A percentile compares a stretch with the other conserved stretches of the same genome.
Conservation (phyloP, 768 basidiomycete species). For the Amylocystis lapponica region DNA sequence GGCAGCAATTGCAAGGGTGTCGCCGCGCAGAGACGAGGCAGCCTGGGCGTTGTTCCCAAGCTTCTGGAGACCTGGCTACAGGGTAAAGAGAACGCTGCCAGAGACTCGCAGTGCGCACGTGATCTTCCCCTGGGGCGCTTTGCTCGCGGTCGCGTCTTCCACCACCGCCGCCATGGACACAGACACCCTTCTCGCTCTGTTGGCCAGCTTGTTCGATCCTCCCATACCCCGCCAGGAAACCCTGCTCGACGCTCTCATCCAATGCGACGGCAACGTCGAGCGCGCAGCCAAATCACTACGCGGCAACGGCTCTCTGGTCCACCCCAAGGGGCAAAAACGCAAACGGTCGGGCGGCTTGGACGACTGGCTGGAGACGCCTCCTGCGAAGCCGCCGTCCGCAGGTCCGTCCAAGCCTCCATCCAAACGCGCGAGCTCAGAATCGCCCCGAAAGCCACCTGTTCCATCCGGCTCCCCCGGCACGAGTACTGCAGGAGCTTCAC, state of each 20-base stretch:
- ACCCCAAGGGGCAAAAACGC: conserved; percentile 36
- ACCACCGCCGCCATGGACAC: conserved; percentile 37
- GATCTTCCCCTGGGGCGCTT: no score
- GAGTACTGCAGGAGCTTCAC: no score
- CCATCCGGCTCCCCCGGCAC: no score
- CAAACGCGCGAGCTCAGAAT: not conserved
- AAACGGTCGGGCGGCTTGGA: conserved; percentile 42
- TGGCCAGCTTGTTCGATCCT: conserved; percentile 49
- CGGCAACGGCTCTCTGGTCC: not conserved
- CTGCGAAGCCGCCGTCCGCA: not conserved
- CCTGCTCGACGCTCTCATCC: conserved; percentile 55
- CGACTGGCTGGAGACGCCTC: conserved; percentile 44
- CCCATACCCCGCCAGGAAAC: conserved; percentile 30
- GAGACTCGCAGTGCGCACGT: not conserved
- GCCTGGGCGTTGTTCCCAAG: not conserved
- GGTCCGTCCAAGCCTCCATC: not conserved
- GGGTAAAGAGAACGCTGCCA: not conserved
- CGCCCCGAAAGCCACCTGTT: not conserved
- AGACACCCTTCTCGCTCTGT: conserved; percentile 61
- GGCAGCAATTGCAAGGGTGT: not conserved
- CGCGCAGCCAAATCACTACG: conserved; percentile 41
- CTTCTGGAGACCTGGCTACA: not conserved
- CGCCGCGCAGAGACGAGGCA: not conserved
- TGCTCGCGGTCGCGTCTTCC: no score
- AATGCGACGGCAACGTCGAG: conserved; percentile 50